Conservation (phyloP, 1,139 yeast genomes). For the Debaryomycetaceae sp. region DNA sequence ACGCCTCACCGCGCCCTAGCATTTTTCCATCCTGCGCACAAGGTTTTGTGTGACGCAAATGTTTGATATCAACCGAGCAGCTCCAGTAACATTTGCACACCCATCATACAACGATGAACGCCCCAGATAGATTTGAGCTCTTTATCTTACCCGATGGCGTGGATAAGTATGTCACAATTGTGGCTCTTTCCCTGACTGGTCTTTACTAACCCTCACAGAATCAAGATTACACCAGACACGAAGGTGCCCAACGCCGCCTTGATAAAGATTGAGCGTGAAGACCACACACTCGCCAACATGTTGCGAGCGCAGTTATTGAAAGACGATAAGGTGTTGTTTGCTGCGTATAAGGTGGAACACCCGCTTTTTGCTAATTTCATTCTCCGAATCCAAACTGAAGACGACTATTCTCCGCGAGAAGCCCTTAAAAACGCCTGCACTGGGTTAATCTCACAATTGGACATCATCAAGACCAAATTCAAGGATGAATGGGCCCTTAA, state of each 20-base stretch:
- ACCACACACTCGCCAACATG: constrained; percentile 91
- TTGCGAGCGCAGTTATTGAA: constrained; percentile 80
- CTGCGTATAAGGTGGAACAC: constrained; percentile 96
- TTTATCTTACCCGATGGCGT: constrained; percentile 97
- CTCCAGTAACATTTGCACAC: neutral
- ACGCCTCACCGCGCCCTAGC: no score
- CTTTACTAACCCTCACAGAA: constrained; percentile 31
- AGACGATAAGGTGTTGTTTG: constrained; percentile 85
- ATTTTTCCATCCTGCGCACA: no score
- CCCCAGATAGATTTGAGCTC: constrained; percentile 97
- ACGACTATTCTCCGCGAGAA: constrained; percentile 85
- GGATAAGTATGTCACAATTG: constrained; percentile 54
- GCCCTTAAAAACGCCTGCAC: constrained; percentile 90
- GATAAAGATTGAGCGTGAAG: constrained; percentile 91
- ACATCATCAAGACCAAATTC: constrained; percentile 69
- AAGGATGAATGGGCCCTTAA: constrained; percentile 91
- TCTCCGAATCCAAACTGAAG: constrained; percentile 92
- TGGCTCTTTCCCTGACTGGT: neutral
- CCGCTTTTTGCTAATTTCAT: constrained; percentile 94
- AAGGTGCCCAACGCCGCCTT: constrained; percentile 95
- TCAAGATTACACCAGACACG: constrained; percentile 87
- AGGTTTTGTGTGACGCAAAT: no score
- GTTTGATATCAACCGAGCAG: no score
- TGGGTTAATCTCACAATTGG: constrained; percentile 74
- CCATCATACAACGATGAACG: constrained; percentile 59